Conservation (phyloP, 768 basidiomycete species). For the Phylloporus sp. region DNA sequence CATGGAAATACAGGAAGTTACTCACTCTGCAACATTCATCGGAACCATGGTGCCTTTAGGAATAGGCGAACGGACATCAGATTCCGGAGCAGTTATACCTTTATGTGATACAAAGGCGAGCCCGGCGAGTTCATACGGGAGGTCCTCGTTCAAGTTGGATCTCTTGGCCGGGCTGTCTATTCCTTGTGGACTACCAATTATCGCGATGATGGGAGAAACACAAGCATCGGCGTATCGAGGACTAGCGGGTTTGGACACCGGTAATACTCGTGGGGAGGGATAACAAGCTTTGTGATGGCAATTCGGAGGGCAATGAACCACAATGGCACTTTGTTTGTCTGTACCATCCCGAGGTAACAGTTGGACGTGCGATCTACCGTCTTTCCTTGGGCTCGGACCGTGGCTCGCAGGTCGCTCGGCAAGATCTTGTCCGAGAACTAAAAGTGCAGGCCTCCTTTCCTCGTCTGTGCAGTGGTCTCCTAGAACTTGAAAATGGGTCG, state of each 20-base stretch:
- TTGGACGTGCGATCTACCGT: conserved; percentile 21
- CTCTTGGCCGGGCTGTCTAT: neutral
- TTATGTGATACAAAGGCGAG: conserved; percentile 13
- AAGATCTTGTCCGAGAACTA: neutral
- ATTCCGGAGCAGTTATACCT: conserved; percentile 8
- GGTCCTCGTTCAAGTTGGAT: neutral
- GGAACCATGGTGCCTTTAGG: conserved; percentile 22
- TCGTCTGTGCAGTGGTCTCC: neutral
- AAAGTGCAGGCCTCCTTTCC: neutral
- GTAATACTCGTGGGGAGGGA: neutral
- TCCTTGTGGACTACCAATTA: neutral
- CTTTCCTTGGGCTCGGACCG: conserved; percentile 1
- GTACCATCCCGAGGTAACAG: conserved; percentile 13
- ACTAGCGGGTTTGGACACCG: neutral
- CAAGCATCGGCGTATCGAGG: conserved; percentile 24
- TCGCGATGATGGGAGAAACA: conserved; percentile 24
- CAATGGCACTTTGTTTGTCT: conserved; percentile 9
- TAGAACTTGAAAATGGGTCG: neutral
- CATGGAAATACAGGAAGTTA: neutral
- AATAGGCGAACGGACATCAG: conserved; percentile 29
- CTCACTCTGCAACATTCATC: conserved; percentile 18
- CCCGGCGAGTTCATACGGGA: conserved; percentile 5
- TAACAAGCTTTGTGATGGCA: conserved; percentile 19
- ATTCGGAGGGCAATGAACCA: conserved; percentile 15
- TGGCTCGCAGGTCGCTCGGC: neutral